Base-by-base conservation (phyloP, 495 filamentous ascomycete genomes). In the Trichocladium uniseriatum region DNA sequence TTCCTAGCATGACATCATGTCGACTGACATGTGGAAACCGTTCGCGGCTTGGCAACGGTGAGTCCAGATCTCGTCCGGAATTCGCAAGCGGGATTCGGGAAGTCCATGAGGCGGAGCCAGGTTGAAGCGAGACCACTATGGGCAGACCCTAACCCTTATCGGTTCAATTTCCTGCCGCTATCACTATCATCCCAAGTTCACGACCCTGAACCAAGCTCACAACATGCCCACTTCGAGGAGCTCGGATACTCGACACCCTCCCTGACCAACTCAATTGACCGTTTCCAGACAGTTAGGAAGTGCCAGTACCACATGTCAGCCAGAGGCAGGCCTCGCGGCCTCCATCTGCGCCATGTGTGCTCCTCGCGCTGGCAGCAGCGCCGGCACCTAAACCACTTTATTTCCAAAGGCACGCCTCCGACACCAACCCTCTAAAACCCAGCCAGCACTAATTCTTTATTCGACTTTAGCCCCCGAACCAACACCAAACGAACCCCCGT, bases 341-440 rank as follows among this genome's bases (percentile, higher is more conserved):
- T 56, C 37, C 42, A 40, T 40, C 54, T 58, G 48, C 52, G 53
- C 50, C 31, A 49, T 52, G 52, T 45, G 43, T 43, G 27, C 53
- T 38, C 28, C 29, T 38, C 43, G 5, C 42, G 27, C n/a, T 38
- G 19, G 2, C 49, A 48, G 31, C 62, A 62, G 48, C 60, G 60
- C 29, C 62, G 62, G 6, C 52, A 48, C 29, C 49, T 65, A 29
- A 63, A 63, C 45, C 62, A 65, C 41, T 65, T 59, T 44, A 57
- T 61, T 11, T 57, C 57, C 32, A 48, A 49, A 61, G 53, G 60
- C 51, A 45, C 9, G 2, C 22, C 13, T 6, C 31, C n/a, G 27
- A 5, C 9, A 32, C 32, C 29, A n/a, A n/a, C n/a, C n/a, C n/a
- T n/a, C n/a, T n/a, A n/a, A n/a, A n/a, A n/a, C n/a, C n/a, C n/a